Evolutionary conservation across 2,329 filamentous ascomycete genomes (phyloP).

Genomic region (Sporothrix brunneoviolacea): DNA sequence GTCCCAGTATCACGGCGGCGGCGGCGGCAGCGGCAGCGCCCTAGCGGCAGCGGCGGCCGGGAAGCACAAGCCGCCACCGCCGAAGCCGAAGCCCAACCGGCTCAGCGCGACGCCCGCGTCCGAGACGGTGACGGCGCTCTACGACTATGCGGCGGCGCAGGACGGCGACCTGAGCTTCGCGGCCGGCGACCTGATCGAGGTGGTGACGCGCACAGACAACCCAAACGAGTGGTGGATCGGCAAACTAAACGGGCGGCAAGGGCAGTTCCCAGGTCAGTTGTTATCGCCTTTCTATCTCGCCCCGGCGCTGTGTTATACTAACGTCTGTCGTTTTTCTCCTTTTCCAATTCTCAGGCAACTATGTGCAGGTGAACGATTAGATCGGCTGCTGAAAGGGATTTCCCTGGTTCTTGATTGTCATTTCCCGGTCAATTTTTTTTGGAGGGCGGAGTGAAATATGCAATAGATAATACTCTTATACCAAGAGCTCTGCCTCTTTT

Average conservation of each 20-base stretch:
- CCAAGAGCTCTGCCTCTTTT: conserved; percentile 1
- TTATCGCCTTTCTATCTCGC: too few species aligned
- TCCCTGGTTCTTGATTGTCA: background rate
- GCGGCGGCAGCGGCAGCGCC: conserved; percentile 11
- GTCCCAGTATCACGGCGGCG: conserved; percentile 30
- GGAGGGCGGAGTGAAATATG: background rate
- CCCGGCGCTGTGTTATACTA: too few species aligned
- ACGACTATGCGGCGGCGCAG: conserved; percentile 93
- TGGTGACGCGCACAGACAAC: conserved; percentile 74
- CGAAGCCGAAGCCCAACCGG: conserved; percentile 70
- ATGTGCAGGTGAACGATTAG: conserved; percentile 10
- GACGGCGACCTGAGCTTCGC: conserved; percentile 89
- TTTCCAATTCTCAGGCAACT: conserved; percentile 11
- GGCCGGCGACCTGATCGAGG: conserved; percentile 84
- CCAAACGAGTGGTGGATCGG: conserved; percentile 98
- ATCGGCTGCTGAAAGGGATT: background rate
- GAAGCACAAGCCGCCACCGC: conserved; percentile 64
- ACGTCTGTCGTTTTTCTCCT: too few species aligned
- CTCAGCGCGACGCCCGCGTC: conserved; percentile 58
- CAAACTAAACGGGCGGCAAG: conserved; percentile 68
- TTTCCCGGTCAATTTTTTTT: conserved; percentile 6
- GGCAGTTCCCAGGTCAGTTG: conserved; percentile 85
- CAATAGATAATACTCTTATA: conserved; percentile 10
- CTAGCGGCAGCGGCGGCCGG: conserved; percentile 44
- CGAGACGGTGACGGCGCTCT: conserved; percentile 83